A percentile compares a stretch with the other conserved stretches of the same genome.
Conservation (phyloP, 352 stramenopile species). For the Phytophthora citricola region DNA sequence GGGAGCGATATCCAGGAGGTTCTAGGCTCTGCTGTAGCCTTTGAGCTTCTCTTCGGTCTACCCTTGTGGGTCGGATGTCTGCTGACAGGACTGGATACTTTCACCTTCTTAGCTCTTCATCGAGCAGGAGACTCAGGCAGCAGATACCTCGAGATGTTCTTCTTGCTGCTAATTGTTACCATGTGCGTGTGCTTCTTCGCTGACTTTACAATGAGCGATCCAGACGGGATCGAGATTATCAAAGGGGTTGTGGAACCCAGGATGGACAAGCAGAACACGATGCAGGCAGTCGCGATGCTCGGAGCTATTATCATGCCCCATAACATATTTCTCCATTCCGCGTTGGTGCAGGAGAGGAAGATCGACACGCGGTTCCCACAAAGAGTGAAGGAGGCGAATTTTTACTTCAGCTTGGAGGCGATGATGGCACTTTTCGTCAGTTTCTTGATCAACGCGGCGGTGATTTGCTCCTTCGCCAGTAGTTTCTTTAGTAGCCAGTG, state of each 20-base stretch:
- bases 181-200: slow-evolving; percentile 92
- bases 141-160: slow-evolving; percentile 85
- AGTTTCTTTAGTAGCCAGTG: slow-evolving; percentile 85
- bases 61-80: slow-evolving; percentile 83
- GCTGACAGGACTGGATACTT: slow-evolving; percentile 73
- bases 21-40: slow-evolving; percentile 78
- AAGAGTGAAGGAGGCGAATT: slow-evolving; percentile 65
- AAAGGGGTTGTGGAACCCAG: slow-evolving; percentile 76
- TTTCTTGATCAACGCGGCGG: slow-evolving; percentile 92
- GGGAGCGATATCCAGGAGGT: slow-evolving; percentile 89
- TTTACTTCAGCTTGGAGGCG: slow-evolving; percentile 90
- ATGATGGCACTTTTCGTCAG: slow-evolving; percentile 84
- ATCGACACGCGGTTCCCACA: slow-evolving; percentile 30
- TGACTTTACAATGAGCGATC: slow-evolving; percentile 78
- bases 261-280: slow-evolving; percentile 65
- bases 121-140: slow-evolving; percentile 53
- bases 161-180: slow-evolving; percentile 84
- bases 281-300: slow-evolving; percentile 80
- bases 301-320: slow-evolving; percentile 95
- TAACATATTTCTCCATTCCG: slow-evolving; percentile 96
- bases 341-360: slow-evolving; percentile 70
- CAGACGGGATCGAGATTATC: slow-evolving; percentile 67
- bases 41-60: slow-evolving; percentile 75
- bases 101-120: slow-evolving; percentile 92
- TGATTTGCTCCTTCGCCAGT: slow-evolving; percentile 91